Evolutionary conservation across 345 rosid species (phyloP).

Genomic region (Dipteronia sinensis): DNA sequence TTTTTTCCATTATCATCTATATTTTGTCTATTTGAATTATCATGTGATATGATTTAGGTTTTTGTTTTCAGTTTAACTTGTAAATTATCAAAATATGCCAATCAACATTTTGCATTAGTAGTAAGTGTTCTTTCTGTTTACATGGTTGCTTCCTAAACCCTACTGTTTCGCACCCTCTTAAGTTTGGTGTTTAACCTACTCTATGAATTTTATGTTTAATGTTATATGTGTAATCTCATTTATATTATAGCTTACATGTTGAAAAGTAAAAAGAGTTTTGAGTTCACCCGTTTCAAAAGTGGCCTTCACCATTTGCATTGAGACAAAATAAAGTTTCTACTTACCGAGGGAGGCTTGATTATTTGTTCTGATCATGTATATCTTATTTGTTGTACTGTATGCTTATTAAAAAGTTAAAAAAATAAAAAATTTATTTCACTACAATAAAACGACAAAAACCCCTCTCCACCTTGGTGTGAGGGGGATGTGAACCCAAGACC

Average conservation of each 20-base stretch:
- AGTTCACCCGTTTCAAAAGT: too few species aligned
- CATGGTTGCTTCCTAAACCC: not conserved
- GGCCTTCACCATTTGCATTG: not conserved
- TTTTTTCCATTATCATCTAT: too few species aligned
- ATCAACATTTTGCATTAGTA: not conserved
- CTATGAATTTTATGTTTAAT: not conserved
- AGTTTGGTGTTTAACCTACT: slow-evolving; percentile 2
- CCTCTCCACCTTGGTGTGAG: too few species aligned
- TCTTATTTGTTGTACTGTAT: not conserved
- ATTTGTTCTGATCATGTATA: not conserved
- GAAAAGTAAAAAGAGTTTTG: not conserved
- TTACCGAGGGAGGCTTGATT: not conserved
- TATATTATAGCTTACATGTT: not conserved
- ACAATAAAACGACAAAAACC: not conserved
- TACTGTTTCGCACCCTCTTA: not conserved
- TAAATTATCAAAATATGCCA: not conserved
- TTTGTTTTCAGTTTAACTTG: not conserved
- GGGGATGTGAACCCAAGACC: not conserved
- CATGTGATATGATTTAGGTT: not conserved
- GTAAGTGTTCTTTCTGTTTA: not conserved
- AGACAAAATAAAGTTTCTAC: not conserved
- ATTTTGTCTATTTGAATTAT: not conserved
- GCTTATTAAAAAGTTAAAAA: too few species aligned
- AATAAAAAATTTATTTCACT: not conserved
- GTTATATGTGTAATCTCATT: not conserved